Conservation (phyloP, 1,139 yeast genomes). For the Saccharomyces hybrid region DNA sequence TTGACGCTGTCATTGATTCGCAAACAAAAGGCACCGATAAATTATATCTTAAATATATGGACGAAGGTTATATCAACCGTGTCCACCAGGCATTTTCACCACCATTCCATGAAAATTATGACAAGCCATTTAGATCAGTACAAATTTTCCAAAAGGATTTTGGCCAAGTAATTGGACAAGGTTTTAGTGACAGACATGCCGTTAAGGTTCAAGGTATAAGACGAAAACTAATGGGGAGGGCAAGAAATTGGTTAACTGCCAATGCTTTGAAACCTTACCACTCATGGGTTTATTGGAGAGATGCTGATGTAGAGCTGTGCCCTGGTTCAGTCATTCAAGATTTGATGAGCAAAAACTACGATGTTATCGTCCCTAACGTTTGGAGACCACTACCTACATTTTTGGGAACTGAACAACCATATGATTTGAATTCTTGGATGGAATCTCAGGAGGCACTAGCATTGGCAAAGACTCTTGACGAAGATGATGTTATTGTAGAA, state of each 20-base stretch:
- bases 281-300: slow-evolving; percentile 77
- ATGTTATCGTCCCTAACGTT: slow-evolving; percentile 73
- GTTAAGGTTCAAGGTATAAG: slow-evolving; percentile 84
- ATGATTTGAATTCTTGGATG: slow-evolving; percentile 87
- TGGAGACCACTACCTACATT: slow-evolving; percentile 91
- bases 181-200: slow-evolving; percentile 83
- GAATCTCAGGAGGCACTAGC: slow-evolving; percentile 79
- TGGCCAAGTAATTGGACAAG: slow-evolving; percentile 80
- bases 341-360: slow-evolving; percentile 56
- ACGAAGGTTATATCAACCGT: slow-evolving; percentile 50
- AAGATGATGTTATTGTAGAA: slow-evolving; percentile 85
- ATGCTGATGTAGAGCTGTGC: slow-evolving; percentile 60
- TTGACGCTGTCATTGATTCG: slow-evolving; percentile 50
- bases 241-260: slow-evolving; percentile 61
- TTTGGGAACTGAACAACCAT: slow-evolving; percentile 85
- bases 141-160: slow-evolving; percentile 77
- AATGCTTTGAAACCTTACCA: slow-evolving; percentile 62
- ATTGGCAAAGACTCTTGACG: slow-evolving; percentile 68
- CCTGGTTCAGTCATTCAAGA: slow-evolving; percentile 58
- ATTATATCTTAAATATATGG: slow-evolving; percentile 63
- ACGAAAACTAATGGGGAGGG: slow-evolving; percentile 65
- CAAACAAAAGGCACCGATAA: slow-evolving; percentile 52
- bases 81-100: slow-evolving; percentile 53
- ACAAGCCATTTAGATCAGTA: slow-evolving; percentile 67
- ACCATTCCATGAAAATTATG: slow-evolving; percentile 57